Base-by-base conservation (phyloP, 108 stramenopile species). In the Skeletonema potamos region DNA sequence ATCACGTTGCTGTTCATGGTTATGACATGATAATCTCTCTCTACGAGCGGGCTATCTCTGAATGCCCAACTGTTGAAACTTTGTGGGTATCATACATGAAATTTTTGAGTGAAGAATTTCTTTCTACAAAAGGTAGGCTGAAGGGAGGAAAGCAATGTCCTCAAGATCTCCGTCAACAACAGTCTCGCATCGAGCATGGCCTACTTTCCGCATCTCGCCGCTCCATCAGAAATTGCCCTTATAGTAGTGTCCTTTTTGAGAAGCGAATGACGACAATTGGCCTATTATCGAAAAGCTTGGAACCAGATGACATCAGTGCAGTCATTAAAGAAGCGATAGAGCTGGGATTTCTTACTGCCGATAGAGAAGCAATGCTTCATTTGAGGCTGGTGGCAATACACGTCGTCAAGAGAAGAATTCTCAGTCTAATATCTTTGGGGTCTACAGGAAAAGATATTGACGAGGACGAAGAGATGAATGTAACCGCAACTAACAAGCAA, bases 31-130 rank as follows among this genome's bases (percentile, higher is more conserved):
- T 60, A 56, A 27, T 63, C 15, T 72, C 82, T 17, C 62, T 91
- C 2, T 92, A 83, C 59, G 94, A 95, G 74, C 82, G 94, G 15
- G 94, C 84, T 22, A 43, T 91, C 20, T 82, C 92, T 15, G 94
- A 95, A 80, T 95, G 92, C 65, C 94, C 94, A 10, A 92, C 94
- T 33, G 89, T 89, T 27, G 94, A 95, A 54, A 26, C 77, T 4
- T 15, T 95, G 24, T 95, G 94, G 94, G 26, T 82, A 11, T 82
- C 88, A 0, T 92, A 92, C 64, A 36, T 90, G n/a, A 61, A 72
- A 39, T 81, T 81, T 54, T 59, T 95, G 46, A 43, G 64, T 6
- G 81, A 64, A 54, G 79, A 81, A 66, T 74, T 51, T 58, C 60
- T 64, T 55, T 33, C 41, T 29, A 46, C 34, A 37, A 57, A 62